Base-by-base conservation (phyloP, 345 rosid species). In the Eucalyptus virginea region DNA sequence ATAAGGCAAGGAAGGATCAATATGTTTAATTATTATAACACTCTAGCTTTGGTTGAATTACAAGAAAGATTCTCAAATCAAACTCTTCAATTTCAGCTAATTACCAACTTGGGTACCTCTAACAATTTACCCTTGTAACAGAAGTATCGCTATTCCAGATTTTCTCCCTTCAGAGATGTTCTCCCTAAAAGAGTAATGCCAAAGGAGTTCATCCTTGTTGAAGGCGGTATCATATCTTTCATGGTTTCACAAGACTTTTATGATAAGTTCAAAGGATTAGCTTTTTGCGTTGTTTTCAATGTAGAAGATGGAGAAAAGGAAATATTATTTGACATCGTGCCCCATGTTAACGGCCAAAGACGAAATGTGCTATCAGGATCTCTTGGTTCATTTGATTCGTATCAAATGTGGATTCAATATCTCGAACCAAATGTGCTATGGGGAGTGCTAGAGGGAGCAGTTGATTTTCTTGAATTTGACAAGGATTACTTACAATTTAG, bases 91-190 rank as follows among this genome's bases (percentile, higher is more conserved):
- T 48, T 48, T 48, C 2, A 48, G 12, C 49, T 48, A 1, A 48
- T 48, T 48, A 48, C 12, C 15, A 12, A 48, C 1, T 48, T 12
- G 5, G 12, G 15, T 12, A 48, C 2, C 0, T 48, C 49, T 48
- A 48, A 48, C 49, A 48, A 48, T 48, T 48, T 48, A 48, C 6
- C 1, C 6, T 0, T 48, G 12, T 48, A 12, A 1, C 50, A 48
- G 50, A 48, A 4, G 15, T 48, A 4, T 4, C 49, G 49, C 49
- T 47, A 47, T 47, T 11, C 2, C 5, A 2, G 2, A 15, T 11
- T 11, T 47, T 0, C 5, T 12, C 11, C 5, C 14, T 47, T 4
- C 23, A 32, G 2, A 17, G 1, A n/a, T 16, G 21, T 67, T n/a
- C 11, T n/a, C 1, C 80, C 21, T 0, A 9, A 8, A 67, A 40